Evolutionary conservation across 176 grass and related monocot genomes (phyloP).

Genomic region (Neostapfia colusana): DNA sequence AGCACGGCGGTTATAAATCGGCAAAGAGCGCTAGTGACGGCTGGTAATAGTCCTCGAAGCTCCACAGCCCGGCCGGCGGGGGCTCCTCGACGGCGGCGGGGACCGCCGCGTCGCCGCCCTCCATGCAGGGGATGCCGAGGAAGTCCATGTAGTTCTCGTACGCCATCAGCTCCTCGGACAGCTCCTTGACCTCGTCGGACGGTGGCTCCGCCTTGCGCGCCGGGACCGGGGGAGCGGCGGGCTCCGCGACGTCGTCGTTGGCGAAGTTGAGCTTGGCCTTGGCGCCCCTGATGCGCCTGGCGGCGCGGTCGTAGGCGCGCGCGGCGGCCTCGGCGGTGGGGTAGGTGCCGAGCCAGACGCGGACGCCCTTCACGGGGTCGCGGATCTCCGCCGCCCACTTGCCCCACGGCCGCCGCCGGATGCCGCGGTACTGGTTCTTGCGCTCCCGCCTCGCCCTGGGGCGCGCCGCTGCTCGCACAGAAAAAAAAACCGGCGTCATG

Average conservation of each 20-base stretch:
- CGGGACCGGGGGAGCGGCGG: not conserved
- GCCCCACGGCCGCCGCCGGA: conserved; percentile 79
- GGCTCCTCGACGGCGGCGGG: not conserved
- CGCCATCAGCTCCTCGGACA: conserved; percentile 78
- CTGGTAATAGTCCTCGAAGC: conserved; percentile 58
- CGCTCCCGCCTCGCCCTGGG: conserved; percentile 54
- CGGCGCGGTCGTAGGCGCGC: conserved; percentile 82
- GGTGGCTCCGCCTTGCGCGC: conserved; percentile 37
- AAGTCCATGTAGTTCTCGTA: conserved; percentile 94
- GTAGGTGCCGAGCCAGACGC: conserved; percentile 97
- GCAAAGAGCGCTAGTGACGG: conserved; percentile 29
- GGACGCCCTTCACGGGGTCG: conserved; percentile 87
- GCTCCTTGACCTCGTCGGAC: conserved; percentile 65
- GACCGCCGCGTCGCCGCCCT: conserved; percentile 34
- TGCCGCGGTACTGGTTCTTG: conserved; percentile 84
- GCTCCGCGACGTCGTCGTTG: conserved; percentile 23
- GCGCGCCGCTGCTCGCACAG: conserved; percentile 27
- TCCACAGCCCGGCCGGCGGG: conserved; percentile 49
- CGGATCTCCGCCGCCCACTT: conserved; percentile 93
- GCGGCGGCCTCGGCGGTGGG: conserved; percentile 76
- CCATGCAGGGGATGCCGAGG: conserved; percentile 85
- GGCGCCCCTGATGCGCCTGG: conserved; percentile 77
- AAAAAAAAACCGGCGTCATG: not conserved
- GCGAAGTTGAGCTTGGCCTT: conserved; percentile 99
- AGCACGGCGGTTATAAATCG: not conserved